Base-by-base conservation (phyloP, 768 basidiomycete species). In the Tulasnella sp. region DNA sequence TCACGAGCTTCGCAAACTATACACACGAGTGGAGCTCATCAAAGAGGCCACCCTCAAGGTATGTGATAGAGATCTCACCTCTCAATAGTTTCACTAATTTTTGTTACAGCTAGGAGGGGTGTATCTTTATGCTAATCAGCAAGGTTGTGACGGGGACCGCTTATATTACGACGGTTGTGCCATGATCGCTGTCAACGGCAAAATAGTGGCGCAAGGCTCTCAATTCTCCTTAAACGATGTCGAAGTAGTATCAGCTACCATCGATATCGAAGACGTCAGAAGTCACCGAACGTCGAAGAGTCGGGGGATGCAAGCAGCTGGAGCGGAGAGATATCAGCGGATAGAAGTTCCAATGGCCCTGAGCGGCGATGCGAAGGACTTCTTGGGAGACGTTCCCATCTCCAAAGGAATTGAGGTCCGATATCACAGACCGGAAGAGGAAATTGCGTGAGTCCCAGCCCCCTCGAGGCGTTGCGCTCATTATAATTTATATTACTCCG, bases 141-240 rank as follows among this genome's bases (percentile, higher is more conserved):
- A 98, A 87, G 98, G 98, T 7, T 99, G 98, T 83, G 98, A 99
- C 83, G 98, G 98, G 0, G 98, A 99, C 84, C 91, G 98, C 40
- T 88, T 99, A 0, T 99, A 99, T 87, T 99, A 98, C 84, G 98
- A 99, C 82, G 98, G 98, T 40, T 98, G 95, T 81, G 93, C 95
- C 42, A 91, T 99, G 90, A 98, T 99, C 82, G 96, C 95, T 12
- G 89, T 97, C 80, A 99, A 99, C 85, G 98, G 98, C 6, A 89
- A 89, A 39, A 89, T 99, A 78, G 88, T 99, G 27, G 96, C 98
- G 0, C 97, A 99, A 85, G 98, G 98, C 21, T 93, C 95, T 2
- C 98, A 99, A 83, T 99, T 99, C 87, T 98, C 97, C 7, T 87
- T 99, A 78, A 89, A 91, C 75, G 98, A 99, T 83, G 96, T 99